Conservation (phyloP, 257 asterid genomes). For the Hygrophila difformis region DNA sequence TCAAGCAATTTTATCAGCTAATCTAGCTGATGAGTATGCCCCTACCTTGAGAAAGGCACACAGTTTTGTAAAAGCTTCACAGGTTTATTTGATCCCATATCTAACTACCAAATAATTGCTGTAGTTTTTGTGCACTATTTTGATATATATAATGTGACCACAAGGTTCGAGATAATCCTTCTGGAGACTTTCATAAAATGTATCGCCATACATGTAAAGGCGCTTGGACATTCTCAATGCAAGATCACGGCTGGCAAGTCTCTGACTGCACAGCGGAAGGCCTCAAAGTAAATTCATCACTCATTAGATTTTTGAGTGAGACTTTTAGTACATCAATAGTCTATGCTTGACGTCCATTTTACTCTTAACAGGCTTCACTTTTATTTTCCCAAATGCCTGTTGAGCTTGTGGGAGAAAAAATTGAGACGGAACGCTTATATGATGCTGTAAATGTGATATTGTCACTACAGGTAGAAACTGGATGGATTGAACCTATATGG, state of each 20-base stretch:
- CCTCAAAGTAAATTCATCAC: conserved; percentile 62
- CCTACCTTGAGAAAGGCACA: conserved; percentile 66
- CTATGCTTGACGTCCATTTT: too few species aligned
- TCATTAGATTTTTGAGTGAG: too few species aligned
- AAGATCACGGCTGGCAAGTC: conserved; percentile 97
- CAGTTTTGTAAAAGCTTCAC: conserved; percentile 61
- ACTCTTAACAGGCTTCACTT: conserved; percentile 54
- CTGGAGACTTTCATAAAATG: conserved; percentile 73
- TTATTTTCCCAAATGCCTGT: conserved; percentile 71
- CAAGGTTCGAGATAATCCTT: conserved; percentile 80
- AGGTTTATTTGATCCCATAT: too few species aligned
- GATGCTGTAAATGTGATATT: conserved; percentile 69
- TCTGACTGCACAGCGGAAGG: conserved; percentile 97
- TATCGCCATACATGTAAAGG: conserved; percentile 83
- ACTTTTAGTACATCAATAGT: neutral
- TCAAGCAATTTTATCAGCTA: conserved; percentile 67
- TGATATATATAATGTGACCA: too few species aligned
- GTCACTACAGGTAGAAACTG: conserved; percentile 80
- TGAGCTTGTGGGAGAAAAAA: conserved; percentile 61
- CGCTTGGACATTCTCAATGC: conserved; percentile 90
- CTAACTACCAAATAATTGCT: too few species aligned
- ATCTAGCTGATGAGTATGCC: conserved; percentile 45
- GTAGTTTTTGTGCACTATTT: too few species aligned
- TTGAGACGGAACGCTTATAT: conserved; percentile 53
- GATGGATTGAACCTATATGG: too few species aligned